Conservation (phyloP, 1,284 basidiomycete species). For the Inonotus obliquus region DNA sequence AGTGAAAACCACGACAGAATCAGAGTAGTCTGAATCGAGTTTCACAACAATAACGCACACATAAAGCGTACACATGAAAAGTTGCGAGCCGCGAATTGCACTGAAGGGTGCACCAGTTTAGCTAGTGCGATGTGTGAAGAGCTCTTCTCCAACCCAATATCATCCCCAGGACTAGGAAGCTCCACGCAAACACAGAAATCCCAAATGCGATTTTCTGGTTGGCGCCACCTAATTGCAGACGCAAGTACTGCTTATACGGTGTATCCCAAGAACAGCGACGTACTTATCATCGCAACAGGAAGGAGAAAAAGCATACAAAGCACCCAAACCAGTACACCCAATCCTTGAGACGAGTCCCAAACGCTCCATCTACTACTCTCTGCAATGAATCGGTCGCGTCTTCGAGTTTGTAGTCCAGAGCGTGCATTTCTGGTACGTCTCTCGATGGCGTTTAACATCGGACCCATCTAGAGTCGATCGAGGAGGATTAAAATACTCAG, state of each 20-base stretch:
- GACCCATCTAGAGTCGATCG: constrained; percentile 48
- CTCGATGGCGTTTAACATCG: constrained; percentile 29
- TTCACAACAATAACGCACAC: constrained; percentile 26
- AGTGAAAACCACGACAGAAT: constrained; percentile 32
- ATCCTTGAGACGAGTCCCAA: constrained; percentile 9
- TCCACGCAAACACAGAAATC: too few species aligned
- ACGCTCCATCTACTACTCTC: neutral
- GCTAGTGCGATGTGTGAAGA: neutral
- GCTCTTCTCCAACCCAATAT: neutral
- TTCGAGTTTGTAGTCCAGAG: neutral
- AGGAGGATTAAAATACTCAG: constrained; percentile 51
- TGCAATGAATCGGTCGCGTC: too few species aligned
- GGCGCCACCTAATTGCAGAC: too few species aligned
- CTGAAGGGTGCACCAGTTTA: constrained; percentile 33
- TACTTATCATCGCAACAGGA: neutral
- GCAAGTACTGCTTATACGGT: too few species aligned
- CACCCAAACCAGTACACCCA: neutral
- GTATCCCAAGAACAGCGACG: too few species aligned
- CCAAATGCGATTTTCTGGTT: too few species aligned
- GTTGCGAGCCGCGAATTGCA: constrained; percentile 46
- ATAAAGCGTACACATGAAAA: constrained; percentile 4
- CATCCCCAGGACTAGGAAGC: neutral
- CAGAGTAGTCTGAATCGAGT: constrained; percentile 59
- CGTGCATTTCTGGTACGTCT: constrained; percentile 45
- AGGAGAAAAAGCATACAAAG: neutral